phyloP scores from a whole-genome alignment of 352 stramenopile genomes.

The Phytophthora citricola region DNA sequence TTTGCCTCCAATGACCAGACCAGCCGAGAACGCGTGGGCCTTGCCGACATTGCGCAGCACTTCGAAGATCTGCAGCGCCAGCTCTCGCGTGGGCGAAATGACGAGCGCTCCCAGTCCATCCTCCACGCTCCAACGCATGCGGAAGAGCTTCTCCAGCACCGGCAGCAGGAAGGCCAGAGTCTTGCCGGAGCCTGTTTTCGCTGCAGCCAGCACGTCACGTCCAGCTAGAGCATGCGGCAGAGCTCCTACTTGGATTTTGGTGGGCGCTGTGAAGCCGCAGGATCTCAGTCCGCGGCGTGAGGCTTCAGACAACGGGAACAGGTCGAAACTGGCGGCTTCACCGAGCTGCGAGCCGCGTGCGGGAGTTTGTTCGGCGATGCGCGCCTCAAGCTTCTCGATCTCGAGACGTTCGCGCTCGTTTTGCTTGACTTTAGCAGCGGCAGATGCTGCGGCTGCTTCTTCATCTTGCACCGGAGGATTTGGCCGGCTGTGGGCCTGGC shows the following conservation, averaged over 20 bases:
- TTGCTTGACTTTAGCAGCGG: conserved; percentile 63
- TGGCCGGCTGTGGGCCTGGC: conserved; percentile 32
- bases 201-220: conserved; percentile 92
- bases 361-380: conserved; percentile 76
- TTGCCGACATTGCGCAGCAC: conserved; percentile 97
- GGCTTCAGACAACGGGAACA: conserved; percentile 85
- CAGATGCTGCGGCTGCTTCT: conserved; percentile 25
- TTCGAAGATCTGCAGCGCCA: conserved; percentile 99
- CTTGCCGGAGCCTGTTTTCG: conserved; percentile 95
- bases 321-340: conserved; percentile 81
- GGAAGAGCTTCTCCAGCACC: conserved; percentile 92
- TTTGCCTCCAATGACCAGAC: conserved; percentile 97
- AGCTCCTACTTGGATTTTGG: conserved; percentile 89
- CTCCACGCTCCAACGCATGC: conserved; percentile 83
- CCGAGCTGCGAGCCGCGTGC: conserved; percentile 81
- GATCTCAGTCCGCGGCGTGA: conserved; percentile 71
- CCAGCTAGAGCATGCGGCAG: conserved; percentile 89
- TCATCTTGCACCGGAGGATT: conserved; percentile 16
- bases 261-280: conserved; percentile 88
- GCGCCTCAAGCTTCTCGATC: conserved; percentile 64
- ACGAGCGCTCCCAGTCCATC: conserved; percentile 97
- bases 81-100: conserved; percentile 98
- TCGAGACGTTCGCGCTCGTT: conserved; percentile 79
- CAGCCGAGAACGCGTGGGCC: conserved; percentile 96
- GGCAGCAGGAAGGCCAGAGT: conserved; percentile 93